Evolutionary conservation across 768 basidiomycete genomes (phyloP), one percentile per base, ranked within the genome.

Genomic region (Grammothele lineata): DNA sequence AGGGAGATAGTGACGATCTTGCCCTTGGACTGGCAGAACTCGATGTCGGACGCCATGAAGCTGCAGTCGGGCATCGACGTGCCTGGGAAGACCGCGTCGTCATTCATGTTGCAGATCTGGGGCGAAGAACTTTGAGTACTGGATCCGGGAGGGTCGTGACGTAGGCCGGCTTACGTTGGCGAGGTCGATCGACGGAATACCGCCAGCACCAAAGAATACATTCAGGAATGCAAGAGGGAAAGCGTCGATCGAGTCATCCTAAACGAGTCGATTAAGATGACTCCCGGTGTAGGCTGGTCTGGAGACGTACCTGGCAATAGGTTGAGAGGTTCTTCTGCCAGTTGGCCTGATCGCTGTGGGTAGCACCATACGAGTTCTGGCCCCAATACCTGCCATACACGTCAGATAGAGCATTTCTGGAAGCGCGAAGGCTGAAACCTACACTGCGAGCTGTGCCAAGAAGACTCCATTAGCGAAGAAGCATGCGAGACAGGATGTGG

Each of bases 181-280:
- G 30, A 86, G 60, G 62, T 86, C 69, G 48, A 86, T 69, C 9
- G 76, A 72, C 3, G 83, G 84, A 7, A 76, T 57, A 44, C 75
- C 76, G 7, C 78, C 83, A 9, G 71, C 67, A 15, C 74, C 75
- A 63, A 77, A 83, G 66, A 80, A 84, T 39, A 75, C 70, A 52
- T 76, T 65, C 26, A 86, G 51, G 61, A 84, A 85, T 1, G 82
- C 82, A 37, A 85, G 47, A 0, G 83, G 83, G 39, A 85, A 67
- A 32, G 67, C 74, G 53, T 85, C 71, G 37, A 85, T 76, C 4
- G 73, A 65, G 58, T 72, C 61, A 56, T 85, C 83, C 75, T 80
- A 55, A 4, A 2, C 15, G 1, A 9, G 1, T 12, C 3, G 5
- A 36, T 25, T 27, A 36, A 19, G 6, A 6, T 21, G n/a, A 4